Base-by-base conservation (phyloP, 2,329 filamentous ascomycete species). In the Neonectria punicea region DNA sequence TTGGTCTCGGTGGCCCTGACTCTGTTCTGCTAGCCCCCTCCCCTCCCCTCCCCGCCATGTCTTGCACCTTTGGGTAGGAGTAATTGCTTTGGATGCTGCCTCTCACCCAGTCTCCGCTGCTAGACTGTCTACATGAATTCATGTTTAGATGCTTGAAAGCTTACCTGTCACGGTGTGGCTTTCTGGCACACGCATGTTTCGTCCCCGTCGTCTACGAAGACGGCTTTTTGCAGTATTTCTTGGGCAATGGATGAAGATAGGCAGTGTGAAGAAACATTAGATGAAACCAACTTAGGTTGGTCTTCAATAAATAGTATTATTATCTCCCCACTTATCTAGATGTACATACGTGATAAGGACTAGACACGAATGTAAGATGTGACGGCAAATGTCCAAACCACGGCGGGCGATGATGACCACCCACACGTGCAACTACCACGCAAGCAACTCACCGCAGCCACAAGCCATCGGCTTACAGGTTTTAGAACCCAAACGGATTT, bases 401-500 rank as follows among this genome's bases (percentile, higher is more conserved):
- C 53, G 44, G 36, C 62, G 50, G 55, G 30, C 39, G 28, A 25
- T 43, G 54, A 58, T 41, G 44, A 59, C 55, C 16, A 55, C 44
- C 56, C 36, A 59, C 36, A 46, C 49, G 22, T 22, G 46, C 30
- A 62, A 61, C 61, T 51, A 32, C 53, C 61, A 57, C 53, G 50
- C 58, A 68, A 58, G 20, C 53, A 47, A 36, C 61, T 41, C 64
- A 39, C 58, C 47, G 56, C 58, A 54, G n/a, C 25, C 32, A 53
- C 32, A 44, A 59, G n/a, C 39, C 25, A 55, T 20, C 36, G 58
- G 47, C 44, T 44, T 50, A 30, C 34, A 47, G 43, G 49, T 10
- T 61, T 75, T 72, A 84, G 68, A 87, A 87, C 22, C 85, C 85
- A 68, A 87, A 87, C 1, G 85, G 85, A 67, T 87, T 87, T 66